Evolutionary conservation across 1,284 basidiomycete species (phyloP), one percentile per base, ranked within the genome.

Genomic region (Fomitiporia mediterranea): DNA sequence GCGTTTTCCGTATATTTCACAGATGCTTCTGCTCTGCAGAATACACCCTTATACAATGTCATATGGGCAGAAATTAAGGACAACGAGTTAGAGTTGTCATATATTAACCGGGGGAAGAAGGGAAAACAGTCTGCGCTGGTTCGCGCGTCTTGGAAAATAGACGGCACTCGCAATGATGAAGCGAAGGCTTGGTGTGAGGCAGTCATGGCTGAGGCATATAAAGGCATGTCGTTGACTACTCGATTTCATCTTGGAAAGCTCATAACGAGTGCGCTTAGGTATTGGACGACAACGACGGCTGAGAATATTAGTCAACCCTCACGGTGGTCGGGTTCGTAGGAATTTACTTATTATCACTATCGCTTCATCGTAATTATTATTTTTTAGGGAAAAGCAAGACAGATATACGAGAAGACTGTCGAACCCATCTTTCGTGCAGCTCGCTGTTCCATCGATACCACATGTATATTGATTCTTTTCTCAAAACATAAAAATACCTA

Each of bases 221-320:
- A 75, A 61, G 83, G 89, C 88, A 58, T 57, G 11, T 38, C 32
- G 17, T 25, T 6, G 37, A n/a, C n/a, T n/a, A 17, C 4, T 21
- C 23, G 32, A 2, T 23, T 37, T 32, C 9, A 51, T 57, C n/a
- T 50, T 35, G 43, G 44, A 23, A 27, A 17, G 17, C 19, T 11
- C n/a, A n/a, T n/a, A n/a, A n/a, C n/a, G n/a, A n/a, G n/a, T n/a
- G n/a, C n/a, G n/a, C n/a, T n/a, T 35, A 81, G 87, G 75, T 23
- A 67, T 81, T 19, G 75, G 78, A 57, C 82, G 76, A 7, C 67
- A 69, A 54, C 73, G 80, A 55, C 67, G 70, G 21, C 70, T 94
- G 21, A 79, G 84, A 58, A 75, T 98, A 1, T 70, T 98, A n/a
- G 78, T 98, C 60, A 98, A 98, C 68, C 95, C 95, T 1, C 73